Base-by-base conservation (phyloP, 192 early-diverging fungal species). In the Backusella mclennaniae region DNA sequence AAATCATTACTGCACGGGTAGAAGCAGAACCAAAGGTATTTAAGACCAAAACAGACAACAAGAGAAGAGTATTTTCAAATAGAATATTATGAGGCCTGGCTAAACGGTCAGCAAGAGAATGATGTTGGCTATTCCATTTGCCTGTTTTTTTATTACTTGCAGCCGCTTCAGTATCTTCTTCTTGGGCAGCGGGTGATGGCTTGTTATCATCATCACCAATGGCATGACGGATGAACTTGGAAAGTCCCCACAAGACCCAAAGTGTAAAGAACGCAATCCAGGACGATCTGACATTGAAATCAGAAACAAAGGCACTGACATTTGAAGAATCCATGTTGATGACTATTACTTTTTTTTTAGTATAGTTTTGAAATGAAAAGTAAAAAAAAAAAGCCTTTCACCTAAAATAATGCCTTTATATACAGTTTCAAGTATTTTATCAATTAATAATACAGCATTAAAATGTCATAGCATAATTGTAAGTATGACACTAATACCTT, bases 201-300 rank as follows among this genome's bases (percentile, higher is more conserved):
- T 42, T 46, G 2, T 63, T 53, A 5, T 75, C 74, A 33, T 71
- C 69, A 33, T 49, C 39, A 29, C 56, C 56, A 29, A 79, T n/a
- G 19, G 42, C 56, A 69, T 74, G 68, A 33, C 82, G 82, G 19
- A 77, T 15, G 35, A 74, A 74, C 38, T 73, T 80, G 14, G 72
- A 66, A 4, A 76, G 26, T 31, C 79, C 82, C 82, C 78, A 84
- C 3, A 80, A 49, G 4, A 75, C 53, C 52, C 73, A 84, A 0
- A 80, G 71, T 6, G 73, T 69, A 19, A 80, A 80, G 69, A 78
- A 75, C 0, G 82, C 79, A 53, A 77, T 74, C 82, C 82, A 84
- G 29, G 71, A 52, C 12, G 71, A 36, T 15, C 74, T 49, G n/a
- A 78, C 74, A 44, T 75, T 17, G 38, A 6, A 11, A 21, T 77